Evolutionary conservation across 2,329 filamentous ascomycete species (phyloP), one percentile per base, ranked within the genome.

Genomic region (Colletotrichum sp.): DNA sequence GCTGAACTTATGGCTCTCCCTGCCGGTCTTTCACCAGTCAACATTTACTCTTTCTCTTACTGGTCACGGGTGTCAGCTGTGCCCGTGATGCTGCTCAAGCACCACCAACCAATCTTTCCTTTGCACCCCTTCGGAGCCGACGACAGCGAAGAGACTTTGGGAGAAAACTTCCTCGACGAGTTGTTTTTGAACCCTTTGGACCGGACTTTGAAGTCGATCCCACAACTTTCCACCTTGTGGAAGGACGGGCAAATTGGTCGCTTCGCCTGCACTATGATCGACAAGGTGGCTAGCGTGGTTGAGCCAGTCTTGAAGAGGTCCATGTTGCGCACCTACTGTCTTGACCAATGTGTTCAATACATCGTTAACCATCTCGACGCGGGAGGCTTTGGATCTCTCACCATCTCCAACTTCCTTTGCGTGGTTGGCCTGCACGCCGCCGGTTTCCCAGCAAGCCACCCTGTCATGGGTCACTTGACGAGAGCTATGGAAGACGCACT

Each of bases 1-100:
- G 68, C 68, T 6, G 68, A 70, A 16, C 13, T 70, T 15, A 70
- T 70, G 59, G 59, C 61, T 12, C 59, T 70, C 6, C 68, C 68
- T 12, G 61, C 59, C 1, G 59, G 68, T 2, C 67, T 69, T 11
- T 65, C 59, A 3, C 68, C 68, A 4, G 51, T 65, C 61, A 65
- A 70, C 34, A 65, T 70, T 12, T 70, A 70, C 61, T 65, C 68
- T 11, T 70, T 70, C 16, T 65, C 68, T 1, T 65, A 70, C 68
- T 70, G 68, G 68, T 70, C 68, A 6, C 68, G 68, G 1, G 68
- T 70, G 8, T 65, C 68, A 9, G 68, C 68, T 2, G 68, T 70
- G 1, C 59, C 68, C 3, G 61, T 70, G 4, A 70, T 70, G 68
- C 12, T 70, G 27, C 33, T 70, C 27, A 65, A 65, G 13, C 68